These are phyloP conservation scores for Xylaria polymorpha DNA, from an alignment of 2,329 filamentous ascomycete genomes.

Conservation along the genomic window DNA sequence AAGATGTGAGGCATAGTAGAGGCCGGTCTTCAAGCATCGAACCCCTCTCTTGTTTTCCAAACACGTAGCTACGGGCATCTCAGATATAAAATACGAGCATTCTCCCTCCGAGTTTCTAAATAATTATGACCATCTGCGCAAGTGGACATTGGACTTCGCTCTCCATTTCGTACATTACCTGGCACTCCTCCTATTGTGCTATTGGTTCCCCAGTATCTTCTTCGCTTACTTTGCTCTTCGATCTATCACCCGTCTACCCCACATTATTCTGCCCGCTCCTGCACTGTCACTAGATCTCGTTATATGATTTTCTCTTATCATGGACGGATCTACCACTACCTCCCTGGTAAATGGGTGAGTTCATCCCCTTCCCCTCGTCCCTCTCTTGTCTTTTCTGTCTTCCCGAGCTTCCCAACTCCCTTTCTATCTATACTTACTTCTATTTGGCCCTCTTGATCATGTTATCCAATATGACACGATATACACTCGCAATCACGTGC, in stretches of 20 bases:
- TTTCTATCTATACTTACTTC: not conserved
- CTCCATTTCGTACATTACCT: too few species aligned
- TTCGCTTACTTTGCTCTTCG: not conserved
- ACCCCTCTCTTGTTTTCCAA: not conserved
- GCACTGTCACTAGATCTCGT: not conserved
- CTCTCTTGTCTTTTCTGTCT: not conserved
- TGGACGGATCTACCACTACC: not conserved
- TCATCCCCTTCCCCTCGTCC: not conserved
- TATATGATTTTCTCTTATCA: not conserved
- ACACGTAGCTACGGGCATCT: not conserved
- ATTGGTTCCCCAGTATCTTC: too few species aligned
- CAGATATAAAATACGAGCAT: not conserved
- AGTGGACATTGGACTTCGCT: not conserved
- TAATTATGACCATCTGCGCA: not conserved
- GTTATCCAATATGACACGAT: not conserved
- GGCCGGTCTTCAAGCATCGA: too few species aligned
- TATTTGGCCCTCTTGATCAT: not conserved
- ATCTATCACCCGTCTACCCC: not conserved
- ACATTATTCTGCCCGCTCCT: not conserved
- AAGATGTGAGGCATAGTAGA: too few species aligned
- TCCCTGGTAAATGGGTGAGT: not conserved
- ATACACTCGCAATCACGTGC: not conserved
- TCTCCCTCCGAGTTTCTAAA: not conserved
- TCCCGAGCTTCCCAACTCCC: not conserved
- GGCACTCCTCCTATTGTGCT: too few species aligned